A percentile compares a stretch with the other conserved stretches of the same genome.
Conservation (phyloP, 2,329 filamentous ascomycete genomes). For the Periconia macrospinosa region DNA sequence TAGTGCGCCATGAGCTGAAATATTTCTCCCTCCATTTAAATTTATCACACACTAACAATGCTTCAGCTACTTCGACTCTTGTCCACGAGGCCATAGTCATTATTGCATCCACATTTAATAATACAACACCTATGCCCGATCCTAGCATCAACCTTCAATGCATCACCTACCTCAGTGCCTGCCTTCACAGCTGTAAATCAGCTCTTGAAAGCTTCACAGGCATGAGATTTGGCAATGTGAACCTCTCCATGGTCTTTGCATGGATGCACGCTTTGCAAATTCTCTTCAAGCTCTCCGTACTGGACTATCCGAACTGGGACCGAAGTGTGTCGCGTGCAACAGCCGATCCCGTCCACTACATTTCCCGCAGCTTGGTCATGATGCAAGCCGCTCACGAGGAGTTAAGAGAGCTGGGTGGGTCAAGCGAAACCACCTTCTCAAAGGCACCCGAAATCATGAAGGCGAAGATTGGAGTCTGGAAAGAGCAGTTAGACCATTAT, state of each 20-base stretch:
- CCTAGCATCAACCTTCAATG: constrained; percentile 7
- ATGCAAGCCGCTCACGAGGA: constrained; percentile 2
- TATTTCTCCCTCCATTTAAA: not conserved
- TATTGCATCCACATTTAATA: not conserved
- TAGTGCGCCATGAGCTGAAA: not conserved
- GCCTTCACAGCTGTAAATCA: constrained; percentile 10
- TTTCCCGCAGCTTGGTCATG: constrained; percentile 2
- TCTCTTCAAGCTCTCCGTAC: constrained; percentile 4
- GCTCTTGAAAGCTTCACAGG: constrained; percentile 4
- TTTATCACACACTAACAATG: not conserved
- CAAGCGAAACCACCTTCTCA: constrained; percentile 3
- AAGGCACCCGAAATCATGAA: constrained; percentile 4
- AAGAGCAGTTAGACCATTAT: constrained; percentile 3
- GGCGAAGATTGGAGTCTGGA: constrained; percentile 4
- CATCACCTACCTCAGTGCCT: constrained; percentile 11
- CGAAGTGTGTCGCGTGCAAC: constrained; percentile 8
- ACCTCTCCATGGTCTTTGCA: not conserved
- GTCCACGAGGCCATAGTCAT: constrained; percentile 10
- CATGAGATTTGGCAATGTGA: not conserved
- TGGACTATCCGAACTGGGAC: constrained; percentile 15
- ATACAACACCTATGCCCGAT: not conserved
- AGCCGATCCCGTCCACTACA: constrained; percentile 11
- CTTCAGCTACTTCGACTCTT: constrained; percentile 1
- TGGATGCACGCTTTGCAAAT: constrained; percentile 4
- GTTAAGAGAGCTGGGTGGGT: not conserved